These are phyloP conservation scores for Suillus ampliporus DNA, from an alignment of 768 basidiomycete species.

Conservation along the genomic window DNA sequence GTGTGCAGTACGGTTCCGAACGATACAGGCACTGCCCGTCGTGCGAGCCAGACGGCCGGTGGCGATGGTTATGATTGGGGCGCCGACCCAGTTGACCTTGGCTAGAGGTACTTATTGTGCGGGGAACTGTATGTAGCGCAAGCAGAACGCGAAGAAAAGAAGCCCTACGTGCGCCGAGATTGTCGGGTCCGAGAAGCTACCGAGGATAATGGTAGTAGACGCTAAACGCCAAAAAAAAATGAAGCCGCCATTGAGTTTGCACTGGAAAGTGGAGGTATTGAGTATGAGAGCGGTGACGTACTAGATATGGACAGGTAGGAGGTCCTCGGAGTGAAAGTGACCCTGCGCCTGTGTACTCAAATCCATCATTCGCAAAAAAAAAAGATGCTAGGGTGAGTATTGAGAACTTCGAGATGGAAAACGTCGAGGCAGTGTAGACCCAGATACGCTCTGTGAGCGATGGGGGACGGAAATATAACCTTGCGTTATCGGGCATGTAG, in stretches of 20 bases:
- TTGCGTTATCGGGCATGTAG: background rate
- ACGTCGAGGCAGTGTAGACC: background rate
- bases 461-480: background rate
- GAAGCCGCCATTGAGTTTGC: background rate
- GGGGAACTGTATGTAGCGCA: background rate
- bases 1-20: background rate
- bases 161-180: background rate
- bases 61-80: background rate
- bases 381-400: background rate
- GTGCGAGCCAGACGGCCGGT: background rate
- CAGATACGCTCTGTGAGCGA: background rate
- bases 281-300: background rate
- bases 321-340: background rate
- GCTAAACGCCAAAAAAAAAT: background rate
- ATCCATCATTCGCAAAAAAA: background rate
- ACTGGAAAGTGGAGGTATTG: background rate
- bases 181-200: background rate
- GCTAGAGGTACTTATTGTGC: background rate
- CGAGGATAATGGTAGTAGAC: background rate
- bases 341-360: background rate
- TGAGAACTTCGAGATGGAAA: background rate
- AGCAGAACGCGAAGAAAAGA: background rate
- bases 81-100: background rate
- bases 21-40: background rate
- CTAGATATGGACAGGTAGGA: background rate